Evolutionary conservation across 495 filamentous ascomycete genomes (phyloP), one percentile per base, ranked within the genome.

Genomic region (Xanthoparmelia taractica): DNA sequence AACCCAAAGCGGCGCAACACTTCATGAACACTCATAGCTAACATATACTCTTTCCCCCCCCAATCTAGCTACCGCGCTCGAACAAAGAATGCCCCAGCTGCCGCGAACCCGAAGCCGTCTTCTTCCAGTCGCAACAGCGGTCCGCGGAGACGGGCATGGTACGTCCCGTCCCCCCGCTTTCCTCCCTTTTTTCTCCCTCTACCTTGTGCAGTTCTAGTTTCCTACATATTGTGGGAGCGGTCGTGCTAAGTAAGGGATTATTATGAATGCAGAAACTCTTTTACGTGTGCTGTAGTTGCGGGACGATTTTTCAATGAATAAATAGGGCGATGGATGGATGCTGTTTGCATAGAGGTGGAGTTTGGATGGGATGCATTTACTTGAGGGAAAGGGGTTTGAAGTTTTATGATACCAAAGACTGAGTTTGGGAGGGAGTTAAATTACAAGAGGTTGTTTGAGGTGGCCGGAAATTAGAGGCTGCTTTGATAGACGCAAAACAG

Each of bases 71-170:
- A 71, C 93, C 93, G 37, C 84, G 93, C 61, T 85, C 89, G 63
- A 87, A 88, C 68, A 88, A 87, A 73, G 77, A 79, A 58, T 98
- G 94, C 75, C 90, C 92, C 18, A 81, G 81, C 62, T 98, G 94
- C 79, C 79, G 83, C 50, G 87, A 95, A 72, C 83, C 81, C 58
- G 90, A 97, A 74, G 89, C 90, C 2, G 95, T 98, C 52, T 98
- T 95, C 76, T 98, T 97, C 80, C 94, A 98, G 78, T 96, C 91
- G 47, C 94, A 97, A 73, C 92, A 97, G 78, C 87, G 95, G 70
- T 95, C 87, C 58, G 88, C 91, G 18, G 92, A 97, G 73, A 98
- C 95, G 12, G 95, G 95, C 75, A 98, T 98, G 94, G 94, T 97
- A 72, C 82, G 87, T 57, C 50, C n/a, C n/a, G n/a, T n/a, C n/a